Conservation (phyloP, 2,329 filamentous ascomycete species). For the Nemania abortiva region DNA sequence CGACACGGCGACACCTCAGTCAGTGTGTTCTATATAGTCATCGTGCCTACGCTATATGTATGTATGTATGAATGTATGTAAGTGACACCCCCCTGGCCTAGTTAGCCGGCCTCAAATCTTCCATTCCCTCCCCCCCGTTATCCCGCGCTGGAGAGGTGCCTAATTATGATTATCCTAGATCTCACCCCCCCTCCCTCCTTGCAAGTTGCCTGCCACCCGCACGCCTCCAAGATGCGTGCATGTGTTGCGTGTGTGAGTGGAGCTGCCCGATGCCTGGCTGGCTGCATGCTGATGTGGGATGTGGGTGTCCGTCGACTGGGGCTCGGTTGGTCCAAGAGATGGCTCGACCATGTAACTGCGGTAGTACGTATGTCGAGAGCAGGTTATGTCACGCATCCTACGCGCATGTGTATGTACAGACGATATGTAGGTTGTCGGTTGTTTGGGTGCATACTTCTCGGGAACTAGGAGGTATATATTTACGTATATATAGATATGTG, state of each 20-base stretch:
- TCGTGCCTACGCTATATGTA: not conserved
- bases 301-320: constrained; percentile 37
- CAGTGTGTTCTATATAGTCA: constrained; percentile 15
- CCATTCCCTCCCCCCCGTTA: constrained; percentile 7
- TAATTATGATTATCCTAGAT: constrained; percentile 44
- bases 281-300: constrained; percentile 38
- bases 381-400: constrained; percentile 30
- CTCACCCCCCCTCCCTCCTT: constrained; percentile 31
- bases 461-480: not conserved
- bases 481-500: no score
- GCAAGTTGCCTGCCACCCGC: constrained; percentile 38
- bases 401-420: not conserved
- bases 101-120: not conserved
- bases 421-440: constrained; percentile 15
- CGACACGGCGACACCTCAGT: constrained; percentile 36
- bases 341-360: constrained; percentile 31
- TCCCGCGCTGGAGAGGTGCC: constrained; percentile 29
- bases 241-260: constrained; percentile 36
- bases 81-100: constrained; percentile 43
- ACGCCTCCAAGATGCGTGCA: constrained; percentile 40
- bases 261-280: constrained; percentile 38
- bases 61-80: constrained; percentile 9
- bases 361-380: constrained; percentile 20
- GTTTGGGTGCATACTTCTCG: not conserved
- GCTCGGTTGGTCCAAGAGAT: constrained; percentile 22